phyloP scores from a whole-genome alignment of 257 asterid genomes.

The Solanum etuberosum region DNA sequence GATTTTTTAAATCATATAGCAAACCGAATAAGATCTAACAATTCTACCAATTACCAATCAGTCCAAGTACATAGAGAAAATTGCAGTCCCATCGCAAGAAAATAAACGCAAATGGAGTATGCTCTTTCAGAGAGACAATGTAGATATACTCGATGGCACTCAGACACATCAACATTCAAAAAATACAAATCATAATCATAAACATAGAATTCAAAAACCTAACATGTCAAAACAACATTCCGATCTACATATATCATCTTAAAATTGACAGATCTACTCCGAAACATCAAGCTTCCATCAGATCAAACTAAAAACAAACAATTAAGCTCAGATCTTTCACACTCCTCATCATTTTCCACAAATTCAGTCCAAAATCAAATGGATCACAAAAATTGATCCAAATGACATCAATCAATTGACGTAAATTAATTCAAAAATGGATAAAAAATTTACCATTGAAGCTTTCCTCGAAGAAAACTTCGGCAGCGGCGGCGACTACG shows the following conservation, averaged over 20 bases:
- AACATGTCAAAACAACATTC: neutral
- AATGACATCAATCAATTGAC: neutral
- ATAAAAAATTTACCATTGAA: constrained; percentile 44
- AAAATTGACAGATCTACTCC: constrained; percentile 1
- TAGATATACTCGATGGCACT: neutral
- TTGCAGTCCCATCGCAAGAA: neutral
- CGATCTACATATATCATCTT: neutral
- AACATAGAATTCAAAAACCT: neutral
- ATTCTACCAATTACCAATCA: neutral
- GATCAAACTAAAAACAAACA: neutral
- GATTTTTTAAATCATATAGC: neutral
- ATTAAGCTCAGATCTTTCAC: neutral
- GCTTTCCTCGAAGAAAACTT: constrained; percentile 82
- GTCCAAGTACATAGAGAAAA: neutral
- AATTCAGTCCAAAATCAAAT: neutral
- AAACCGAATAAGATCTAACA: neutral
- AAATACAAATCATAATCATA: neutral
- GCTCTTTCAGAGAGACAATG: neutral
- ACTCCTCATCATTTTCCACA: neutral
- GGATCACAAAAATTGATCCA: neutral
- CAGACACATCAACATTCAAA: neutral
- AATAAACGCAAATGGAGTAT: neutral
- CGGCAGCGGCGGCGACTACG: constrained; percentile 45
- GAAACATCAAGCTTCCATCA: neutral
- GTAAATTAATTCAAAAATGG: neutral